phyloP scores from a whole-genome alignment of 495 filamentous ascomycete genomes.

The Lasiosphaeria miniovina region DNA sequence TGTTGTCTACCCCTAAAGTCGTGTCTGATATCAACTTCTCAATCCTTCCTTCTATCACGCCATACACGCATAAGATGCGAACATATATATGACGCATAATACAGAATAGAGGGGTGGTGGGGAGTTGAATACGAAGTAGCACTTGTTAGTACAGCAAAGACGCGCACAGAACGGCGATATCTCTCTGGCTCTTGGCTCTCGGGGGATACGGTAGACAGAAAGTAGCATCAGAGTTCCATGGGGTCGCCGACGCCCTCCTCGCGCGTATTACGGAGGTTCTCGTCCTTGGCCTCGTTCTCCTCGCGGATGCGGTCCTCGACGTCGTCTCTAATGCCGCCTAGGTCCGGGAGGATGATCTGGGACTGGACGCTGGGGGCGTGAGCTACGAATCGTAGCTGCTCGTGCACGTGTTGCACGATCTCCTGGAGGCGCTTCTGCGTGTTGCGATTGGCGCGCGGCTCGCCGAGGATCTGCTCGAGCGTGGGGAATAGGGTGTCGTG shows the following conservation, averaged over 20 bases:
- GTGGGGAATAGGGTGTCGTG: conserved; percentile 79
- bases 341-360: conserved; percentile 73
- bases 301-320: conserved; percentile 76
- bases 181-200: too few relatives aligned
- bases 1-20: too few relatives aligned
- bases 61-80: too few relatives aligned
- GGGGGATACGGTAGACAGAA: not conserved
- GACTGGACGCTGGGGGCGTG: conserved; percentile 85
- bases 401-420: conserved; percentile 69
- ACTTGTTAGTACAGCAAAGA: too few relatives aligned
- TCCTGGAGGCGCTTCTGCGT: conserved; percentile 68
- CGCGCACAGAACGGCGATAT: too few relatives aligned
- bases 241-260: conserved; percentile 42
- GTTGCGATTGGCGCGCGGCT: conserved; percentile 72
- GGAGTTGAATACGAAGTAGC: too few relatives aligned
- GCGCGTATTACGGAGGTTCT: conserved; percentile 39
- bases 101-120: too few relatives aligned
- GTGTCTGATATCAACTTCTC: too few relatives aligned
- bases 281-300: conserved; percentile 60
- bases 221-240: conserved; percentile 32
- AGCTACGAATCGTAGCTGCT: conserved; percentile 83
- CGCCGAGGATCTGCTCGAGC: conserved; percentile 60
- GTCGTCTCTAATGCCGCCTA: conserved; percentile 70
- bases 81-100: too few relatives aligned
- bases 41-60: too few relatives aligned